phyloP scores from a whole-genome alignment of 2,329 filamentous ascomycete genomes.

The Scytalidium lignicola region DNA sequence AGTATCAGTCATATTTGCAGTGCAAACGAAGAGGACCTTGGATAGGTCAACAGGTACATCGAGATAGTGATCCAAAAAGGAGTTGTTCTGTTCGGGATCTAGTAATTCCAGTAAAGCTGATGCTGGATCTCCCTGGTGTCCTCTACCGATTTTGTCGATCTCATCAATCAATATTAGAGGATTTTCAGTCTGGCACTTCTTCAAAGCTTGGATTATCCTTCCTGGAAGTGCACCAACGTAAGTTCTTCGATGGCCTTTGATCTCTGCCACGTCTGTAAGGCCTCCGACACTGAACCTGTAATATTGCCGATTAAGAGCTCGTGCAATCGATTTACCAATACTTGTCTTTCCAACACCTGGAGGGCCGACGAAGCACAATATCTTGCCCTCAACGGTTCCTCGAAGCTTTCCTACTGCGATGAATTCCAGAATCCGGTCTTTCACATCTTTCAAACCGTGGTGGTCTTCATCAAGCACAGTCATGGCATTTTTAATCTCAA shows the following conservation, averaged over 20 bases:
- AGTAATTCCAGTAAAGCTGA: constrained; percentile 90
- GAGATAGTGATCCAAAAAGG: constrained; percentile 97
- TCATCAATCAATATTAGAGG: constrained; percentile 95
- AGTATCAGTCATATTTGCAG: constrained; percentile 97
- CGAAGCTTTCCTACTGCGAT: constrained; percentile 96
- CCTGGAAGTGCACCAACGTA: constrained; percentile 95
- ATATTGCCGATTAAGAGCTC: constrained; percentile 91
- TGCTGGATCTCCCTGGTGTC: constrained; percentile 93
- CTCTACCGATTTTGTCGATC: constrained; percentile 94
- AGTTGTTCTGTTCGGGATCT: constrained; percentile 95
- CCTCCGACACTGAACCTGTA: constrained; percentile 98
- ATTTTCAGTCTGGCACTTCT: constrained; percentile 99
- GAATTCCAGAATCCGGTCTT: constrained; percentile 96
- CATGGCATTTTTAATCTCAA: constrained; percentile 87
- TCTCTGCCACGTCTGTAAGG: constrained; percentile 94
- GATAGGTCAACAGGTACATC: constrained; percentile 96
- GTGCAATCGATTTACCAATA: constrained; percentile 96
- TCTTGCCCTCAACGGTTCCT: constrained; percentile 96
- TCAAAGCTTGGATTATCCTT: constrained; percentile 94
- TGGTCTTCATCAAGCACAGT: constrained; percentile 93
- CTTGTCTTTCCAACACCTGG: constrained; percentile 98
- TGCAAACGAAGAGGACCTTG: constrained; percentile 97
- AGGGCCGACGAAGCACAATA: constrained; percentile 93
- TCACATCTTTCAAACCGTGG: constrained; percentile 94
- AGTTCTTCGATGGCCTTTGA: constrained; percentile 94